Conservation (phyloP, 1,284 basidiomycete genomes). For the Takashimella koratensis region DNA sequence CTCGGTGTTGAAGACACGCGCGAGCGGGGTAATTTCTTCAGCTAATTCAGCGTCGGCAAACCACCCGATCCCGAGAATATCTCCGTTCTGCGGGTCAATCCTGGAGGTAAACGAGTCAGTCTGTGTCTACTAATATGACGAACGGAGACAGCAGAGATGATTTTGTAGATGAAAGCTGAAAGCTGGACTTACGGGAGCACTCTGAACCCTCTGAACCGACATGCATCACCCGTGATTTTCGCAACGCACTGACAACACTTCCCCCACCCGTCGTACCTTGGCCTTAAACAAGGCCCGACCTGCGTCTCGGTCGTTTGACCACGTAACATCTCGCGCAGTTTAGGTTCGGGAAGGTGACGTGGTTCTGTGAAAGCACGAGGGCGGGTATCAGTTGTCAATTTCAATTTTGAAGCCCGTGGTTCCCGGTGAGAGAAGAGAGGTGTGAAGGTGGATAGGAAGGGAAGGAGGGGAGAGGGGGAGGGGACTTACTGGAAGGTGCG, state of each 20-base stretch:
- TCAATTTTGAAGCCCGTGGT: no score
- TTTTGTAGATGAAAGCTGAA: background rate
- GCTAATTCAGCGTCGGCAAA: slow-evolving; percentile 35
- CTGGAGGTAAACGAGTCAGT: slow-evolving; percentile 12
- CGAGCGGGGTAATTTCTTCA: slow-evolving; percentile 34
- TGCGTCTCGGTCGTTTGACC: slow-evolving; percentile 37
- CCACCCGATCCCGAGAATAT: slow-evolving; percentile 31
- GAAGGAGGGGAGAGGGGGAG: no score
- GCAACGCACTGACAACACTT: slow-evolving; percentile 43
- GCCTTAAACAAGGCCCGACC: slow-evolving; percentile 28
- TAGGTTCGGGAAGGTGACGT: slow-evolving; percentile 26
- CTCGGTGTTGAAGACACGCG: slow-evolving; percentile 35
- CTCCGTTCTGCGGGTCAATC: slow-evolving; percentile 34
- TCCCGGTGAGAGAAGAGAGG: no score
- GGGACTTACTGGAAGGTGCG: no score
- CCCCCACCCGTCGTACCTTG: slow-evolving; percentile 36
- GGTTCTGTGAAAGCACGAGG: no score
- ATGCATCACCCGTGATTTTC: slow-evolving; percentile 41
- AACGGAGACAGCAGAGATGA: background rate
- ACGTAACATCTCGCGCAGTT: slow-evolving; percentile 19
- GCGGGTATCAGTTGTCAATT: no score
- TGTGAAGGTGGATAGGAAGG: no score
- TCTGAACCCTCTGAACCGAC: slow-evolving; percentile 42
- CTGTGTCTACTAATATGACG: no score
- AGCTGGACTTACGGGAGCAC: slow-evolving; percentile 35